Percentiles rank a stretch among this genome's conserved stretches.
Evolutionary conservation across 495 filamentous ascomycete genomes (phyloP).

Genomic region (Penicillium riverlandense): DNA sequence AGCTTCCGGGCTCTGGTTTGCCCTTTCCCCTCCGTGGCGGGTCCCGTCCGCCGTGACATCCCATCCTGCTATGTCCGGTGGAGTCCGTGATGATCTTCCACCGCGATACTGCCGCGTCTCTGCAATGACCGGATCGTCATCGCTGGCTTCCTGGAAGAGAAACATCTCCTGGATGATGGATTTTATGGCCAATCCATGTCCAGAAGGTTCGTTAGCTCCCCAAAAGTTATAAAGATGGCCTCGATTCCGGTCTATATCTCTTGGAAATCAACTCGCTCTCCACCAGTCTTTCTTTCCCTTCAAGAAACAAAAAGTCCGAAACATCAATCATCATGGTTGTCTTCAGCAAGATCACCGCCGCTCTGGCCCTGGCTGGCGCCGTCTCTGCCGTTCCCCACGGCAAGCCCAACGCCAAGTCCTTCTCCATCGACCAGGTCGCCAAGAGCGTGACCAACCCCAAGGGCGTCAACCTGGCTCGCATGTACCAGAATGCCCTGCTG

Average conservation of each 20-base stretch:
- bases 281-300: background rate
- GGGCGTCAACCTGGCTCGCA: constrained; percentile 31
- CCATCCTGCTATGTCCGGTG: constrained; percentile 14
- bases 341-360: constrained; percentile 30
- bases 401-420: constrained; percentile 20
- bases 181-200: too few relatives aligned
- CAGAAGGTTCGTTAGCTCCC: too few relatives aligned
- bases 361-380: constrained; percentile 20
- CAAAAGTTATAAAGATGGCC: constrained; percentile 16
- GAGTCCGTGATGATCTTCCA: constrained; percentile 16
- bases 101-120: constrained; percentile 4
- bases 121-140: constrained; percentile 16
- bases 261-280: constrained; percentile 5
- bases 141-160: constrained; percentile 13
- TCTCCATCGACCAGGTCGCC: constrained; percentile 34
- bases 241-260: constrained; percentile 3
- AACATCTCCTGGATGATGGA: constrained; percentile 8
- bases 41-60: constrained; percentile 1
- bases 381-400: constrained; percentile 24
- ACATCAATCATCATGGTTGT: constrained; percentile 25
- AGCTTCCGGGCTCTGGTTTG: constrained; percentile 3
- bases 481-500: constrained; percentile 30
- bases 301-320: too few relatives aligned
- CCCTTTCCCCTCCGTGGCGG: constrained; percentile 8
- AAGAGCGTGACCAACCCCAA: constrained; percentile 17